These are phyloP conservation scores for Fraxinus sp. DNA, from an alignment of 305 asterid species.

Conservation along the genomic window DNA sequence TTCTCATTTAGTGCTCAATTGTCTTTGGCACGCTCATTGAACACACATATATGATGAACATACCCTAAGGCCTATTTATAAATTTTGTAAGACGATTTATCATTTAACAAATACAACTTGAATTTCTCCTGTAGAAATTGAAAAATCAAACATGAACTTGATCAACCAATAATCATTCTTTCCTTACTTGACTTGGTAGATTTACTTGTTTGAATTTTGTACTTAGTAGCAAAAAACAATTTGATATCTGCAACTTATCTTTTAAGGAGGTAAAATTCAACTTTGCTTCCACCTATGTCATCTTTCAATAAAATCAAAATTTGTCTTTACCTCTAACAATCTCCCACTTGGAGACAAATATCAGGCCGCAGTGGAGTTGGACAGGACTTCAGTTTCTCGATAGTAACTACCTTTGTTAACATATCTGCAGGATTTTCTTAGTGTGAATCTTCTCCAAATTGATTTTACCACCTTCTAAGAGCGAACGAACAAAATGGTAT, in stretches of 20 bases:
- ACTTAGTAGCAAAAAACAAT: background rate
- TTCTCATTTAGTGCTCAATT: background rate
- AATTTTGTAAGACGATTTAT: background rate
- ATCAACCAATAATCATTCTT: background rate
- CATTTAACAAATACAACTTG: background rate
- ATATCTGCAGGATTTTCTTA: no score
- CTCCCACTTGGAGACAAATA: no score
- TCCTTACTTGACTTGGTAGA: background rate
- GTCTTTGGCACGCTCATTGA: background rate
- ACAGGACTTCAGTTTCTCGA: no score
- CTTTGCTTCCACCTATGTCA: background rate
- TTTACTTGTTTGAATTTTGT: background rate
- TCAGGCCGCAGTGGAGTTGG: no score
- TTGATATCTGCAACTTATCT: background rate
- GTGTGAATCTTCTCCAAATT: no score
- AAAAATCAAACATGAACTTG: background rate
- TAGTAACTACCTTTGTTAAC: no score
- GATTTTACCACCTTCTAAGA: no score
- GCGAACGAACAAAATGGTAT: no score
- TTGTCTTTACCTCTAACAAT: background rate
- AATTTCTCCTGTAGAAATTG: no score
- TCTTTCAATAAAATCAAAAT: no score
- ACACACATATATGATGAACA: background rate
- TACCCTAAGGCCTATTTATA: background rate
- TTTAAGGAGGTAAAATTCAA: background rate